Conservation (phyloP, 768 basidiomycete species). For the Boletus vermiculosoides region DNA sequence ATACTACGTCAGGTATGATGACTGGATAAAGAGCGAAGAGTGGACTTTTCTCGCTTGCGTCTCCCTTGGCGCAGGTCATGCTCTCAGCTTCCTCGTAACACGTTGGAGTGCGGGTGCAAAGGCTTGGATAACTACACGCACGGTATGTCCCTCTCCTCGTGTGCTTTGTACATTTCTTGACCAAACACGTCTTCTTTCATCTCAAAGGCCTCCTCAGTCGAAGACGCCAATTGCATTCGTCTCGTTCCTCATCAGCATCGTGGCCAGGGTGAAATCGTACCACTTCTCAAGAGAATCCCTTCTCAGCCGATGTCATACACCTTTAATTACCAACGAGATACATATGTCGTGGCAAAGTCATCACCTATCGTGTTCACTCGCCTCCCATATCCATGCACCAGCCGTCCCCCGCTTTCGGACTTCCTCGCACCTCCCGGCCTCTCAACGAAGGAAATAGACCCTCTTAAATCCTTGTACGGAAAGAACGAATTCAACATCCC, state of each 20-base stretch:
- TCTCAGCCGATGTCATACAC: conserved; percentile 64
- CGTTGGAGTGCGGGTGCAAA: conserved; percentile 82
- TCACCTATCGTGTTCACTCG: conserved; percentile 66
- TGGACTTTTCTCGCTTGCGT: conserved; percentile 97
- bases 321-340: conserved; percentile 95
- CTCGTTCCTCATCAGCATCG: conserved; percentile 78
- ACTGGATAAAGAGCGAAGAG: conserved; percentile 90
- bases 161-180: neutral
- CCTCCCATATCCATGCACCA: conserved; percentile 85
- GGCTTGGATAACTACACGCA: conserved; percentile 76
- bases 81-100: conserved; percentile 88
- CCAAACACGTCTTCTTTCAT: neutral
- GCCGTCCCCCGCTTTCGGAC: conserved; percentile 61
- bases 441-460: conserved; percentile 42
- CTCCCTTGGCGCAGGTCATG: conserved; percentile 80
- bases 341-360: conserved; percentile 68
- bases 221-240: conserved; percentile 77
- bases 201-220: conserved; percentile 55
- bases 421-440: conserved; percentile 66
- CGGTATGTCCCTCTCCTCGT: conserved; percentile 41
- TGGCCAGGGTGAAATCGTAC: conserved; percentile 88
- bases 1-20: conserved; percentile 87
- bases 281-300: conserved; percentile 59
- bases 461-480: conserved; percentile 71
- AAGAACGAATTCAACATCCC: conserved; percentile 97